Conservation (phyloP, 2,329 filamentous ascomycete genomes). For the Pseudogymnoascus sp. region DNA sequence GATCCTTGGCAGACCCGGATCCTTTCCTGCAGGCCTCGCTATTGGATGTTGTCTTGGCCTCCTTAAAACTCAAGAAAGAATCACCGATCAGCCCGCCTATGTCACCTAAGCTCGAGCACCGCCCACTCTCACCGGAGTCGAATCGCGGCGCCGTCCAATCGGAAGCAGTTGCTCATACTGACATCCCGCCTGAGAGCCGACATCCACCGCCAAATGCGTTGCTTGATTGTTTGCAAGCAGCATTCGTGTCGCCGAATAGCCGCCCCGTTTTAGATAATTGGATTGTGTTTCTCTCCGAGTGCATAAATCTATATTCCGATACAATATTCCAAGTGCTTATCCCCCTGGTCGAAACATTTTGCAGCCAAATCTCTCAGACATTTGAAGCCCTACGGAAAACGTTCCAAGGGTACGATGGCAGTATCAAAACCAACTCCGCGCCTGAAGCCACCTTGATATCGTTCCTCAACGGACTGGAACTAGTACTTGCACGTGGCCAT, state of each 20-base stretch:
- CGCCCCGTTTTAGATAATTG: conserved; percentile 81
- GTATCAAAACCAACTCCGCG: conserved; percentile 29
- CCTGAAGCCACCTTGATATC: conserved; percentile 71
- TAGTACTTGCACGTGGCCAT: conserved; percentile 79
- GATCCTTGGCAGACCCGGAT: conserved; percentile 53
- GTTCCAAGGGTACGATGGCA: conserved; percentile 41
- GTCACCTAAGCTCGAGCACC: conserved; percentile 22
- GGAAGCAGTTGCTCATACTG: conserved; percentile 34
- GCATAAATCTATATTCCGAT: conserved; percentile 73
- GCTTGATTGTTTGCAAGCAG: conserved; percentile 76
- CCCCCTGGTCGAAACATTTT: conserved; percentile 84
- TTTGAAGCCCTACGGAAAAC: conserved; percentile 63
- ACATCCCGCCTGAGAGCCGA: conserved; percentile 32
- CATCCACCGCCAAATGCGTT: conserved; percentile 53
- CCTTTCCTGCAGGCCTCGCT: conserved; percentile 68
- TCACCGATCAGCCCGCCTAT: conserved; percentile 14
- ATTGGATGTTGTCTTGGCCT: conserved; percentile 67
- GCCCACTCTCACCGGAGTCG: conserved; percentile 19
- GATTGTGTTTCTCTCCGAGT: conserved; percentile 77
- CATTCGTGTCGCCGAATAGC: conserved; percentile 66
- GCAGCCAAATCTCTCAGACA: conserved; percentile 62
- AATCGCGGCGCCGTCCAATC: conserved; percentile 36
- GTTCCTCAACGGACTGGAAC: conserved; percentile 88
- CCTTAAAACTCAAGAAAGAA: conserved; percentile 56
- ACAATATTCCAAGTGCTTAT: conserved; percentile 86